Conservation (phyloP, 768 basidiomycete genomes). For the Lyophyllum semitale region DNA sequence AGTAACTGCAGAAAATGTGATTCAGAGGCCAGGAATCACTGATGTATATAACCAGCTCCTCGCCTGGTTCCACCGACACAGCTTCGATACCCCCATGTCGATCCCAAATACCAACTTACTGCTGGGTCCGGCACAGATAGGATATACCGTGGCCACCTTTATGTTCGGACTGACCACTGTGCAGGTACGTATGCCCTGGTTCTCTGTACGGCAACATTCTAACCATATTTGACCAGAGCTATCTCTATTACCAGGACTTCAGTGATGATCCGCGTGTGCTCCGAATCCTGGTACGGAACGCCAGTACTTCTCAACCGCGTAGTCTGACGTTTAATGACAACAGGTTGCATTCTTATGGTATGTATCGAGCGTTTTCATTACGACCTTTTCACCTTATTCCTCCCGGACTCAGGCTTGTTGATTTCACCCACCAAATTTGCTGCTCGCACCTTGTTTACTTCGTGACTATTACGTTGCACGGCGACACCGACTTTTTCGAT, state of each 20-base stretch:
- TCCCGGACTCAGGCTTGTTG: background rate
- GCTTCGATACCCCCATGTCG: background rate
- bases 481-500: too few species aligned
- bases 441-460: too few species aligned
- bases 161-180: slow-evolving; percentile 1
- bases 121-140: background rate
- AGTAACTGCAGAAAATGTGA: too few species aligned
- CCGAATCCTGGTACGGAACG: background rate
- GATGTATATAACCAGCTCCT: too few species aligned
- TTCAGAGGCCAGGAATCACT: too few species aligned
- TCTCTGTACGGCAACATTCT: background rate
- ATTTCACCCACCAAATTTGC: background rate
- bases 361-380: too few species aligned
- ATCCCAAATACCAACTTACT: background rate
- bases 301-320: too few species aligned
- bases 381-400: too few species aligned
- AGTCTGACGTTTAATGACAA: too few species aligned
- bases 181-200: background rate
- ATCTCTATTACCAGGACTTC: slow-evolving; percentile 4
- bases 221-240: background rate
- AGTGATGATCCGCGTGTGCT: background rate
- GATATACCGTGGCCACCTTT: background rate
- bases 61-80: too few species aligned
- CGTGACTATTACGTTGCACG: too few species aligned
- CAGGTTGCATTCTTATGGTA: background rate